Base-by-base conservation (phyloP, 2,329 filamentous ascomycete genomes). In the Hyphodiscus sp. region DNA sequence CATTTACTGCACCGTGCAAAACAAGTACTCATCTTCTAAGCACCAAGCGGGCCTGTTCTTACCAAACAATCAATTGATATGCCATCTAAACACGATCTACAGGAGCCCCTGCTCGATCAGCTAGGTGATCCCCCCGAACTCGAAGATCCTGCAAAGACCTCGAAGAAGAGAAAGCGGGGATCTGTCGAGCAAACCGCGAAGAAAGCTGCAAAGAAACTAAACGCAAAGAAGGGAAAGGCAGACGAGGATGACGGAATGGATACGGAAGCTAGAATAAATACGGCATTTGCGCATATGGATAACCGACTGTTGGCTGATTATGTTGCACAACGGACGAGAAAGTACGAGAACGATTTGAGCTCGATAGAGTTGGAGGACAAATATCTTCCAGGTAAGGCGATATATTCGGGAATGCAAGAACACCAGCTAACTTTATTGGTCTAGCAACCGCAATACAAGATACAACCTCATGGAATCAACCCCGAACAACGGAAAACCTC, bases 341-440 rank as follows among this genome's bases (percentile, higher is more conserved):
- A 86, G 20, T 95, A 92, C 65, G 88, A 90, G 51, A 82, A 81
- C 26, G 86, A 96, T 50, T 70, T 96, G 64, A 96, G 88, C 62
- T 75, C 83, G 0, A 80, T 97, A 42, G 94, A 99, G 71, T 74
- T 95, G 30, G 85, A 89, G 53, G 91, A 96, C 67, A 75, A 89
- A 65, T 85, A 87, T 52, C 77, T 97, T 50, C 83, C 89, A 61
- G 85, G 89, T 91, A 76, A 62, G 75, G 8, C 8, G 23, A 3
- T 26, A 26, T 8, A 8, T 3, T 4, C 4, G 23, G 23, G 8
- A 3, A 8, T 26, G 23, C 23, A 26, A 26, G 8, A 3, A 26
- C 26, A 16, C 47, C 19, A 18, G 43, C 30, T 55, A 15, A 10
- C 19, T 52, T 20, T 59, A 46, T 26, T 29, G 18, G 44, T 20